Conservation (phyloP, 805 yeast species). For the Saccharomycopsis vini region DNA sequence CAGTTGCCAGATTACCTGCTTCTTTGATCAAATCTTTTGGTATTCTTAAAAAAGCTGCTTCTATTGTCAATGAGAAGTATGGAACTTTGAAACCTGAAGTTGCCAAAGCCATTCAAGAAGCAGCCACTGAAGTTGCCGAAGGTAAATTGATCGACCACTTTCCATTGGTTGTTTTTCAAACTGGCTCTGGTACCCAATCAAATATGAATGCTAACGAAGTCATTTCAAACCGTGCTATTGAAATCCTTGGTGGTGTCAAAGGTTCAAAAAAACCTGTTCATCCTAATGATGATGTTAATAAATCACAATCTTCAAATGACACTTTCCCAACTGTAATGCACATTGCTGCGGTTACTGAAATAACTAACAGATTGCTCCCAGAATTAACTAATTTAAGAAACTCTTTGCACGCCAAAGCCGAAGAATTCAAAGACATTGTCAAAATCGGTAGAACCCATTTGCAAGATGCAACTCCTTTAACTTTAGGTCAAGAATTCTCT, state of each 20-base stretch:
- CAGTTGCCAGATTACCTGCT: constrained; percentile 80
- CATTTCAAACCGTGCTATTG: constrained; percentile 96
- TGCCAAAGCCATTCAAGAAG: constrained; percentile 78
- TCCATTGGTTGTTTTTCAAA: constrained; percentile 97
- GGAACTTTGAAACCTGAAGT: constrained; percentile 81
- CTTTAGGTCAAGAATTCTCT: constrained; percentile 95
- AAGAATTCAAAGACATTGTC: constrained; percentile 82
- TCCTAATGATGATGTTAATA: constrained; percentile 97
- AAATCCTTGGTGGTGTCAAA: constrained; percentile 80
- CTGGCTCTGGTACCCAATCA: constrained; percentile 97
- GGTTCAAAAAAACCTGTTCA: constrained; percentile 94
- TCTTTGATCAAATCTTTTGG: constrained; percentile 92
- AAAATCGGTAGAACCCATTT: constrained; percentile 98
- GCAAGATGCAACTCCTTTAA: constrained; percentile 97
- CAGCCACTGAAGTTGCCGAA: constrained; percentile 89
- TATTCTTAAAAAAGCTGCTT: constrained; percentile 87
- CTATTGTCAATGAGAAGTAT: constrained; percentile 74
- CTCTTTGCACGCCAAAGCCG: constrained; percentile 66
- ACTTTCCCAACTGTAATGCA: constrained; percentile 99
- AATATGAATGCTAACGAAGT: constrained; percentile 99
- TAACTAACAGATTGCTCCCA: constrained; percentile 67
- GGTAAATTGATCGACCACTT: constrained; percentile 91
- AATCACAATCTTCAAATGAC: constrained; percentile 97
- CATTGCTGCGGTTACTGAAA: constrained; percentile 93
- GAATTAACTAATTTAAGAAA: constrained; percentile 69